Evolutionary conservation across 2,329 filamentous ascomycete genomes (phyloP).

Genomic region (Aureobasidium sp.): DNA sequence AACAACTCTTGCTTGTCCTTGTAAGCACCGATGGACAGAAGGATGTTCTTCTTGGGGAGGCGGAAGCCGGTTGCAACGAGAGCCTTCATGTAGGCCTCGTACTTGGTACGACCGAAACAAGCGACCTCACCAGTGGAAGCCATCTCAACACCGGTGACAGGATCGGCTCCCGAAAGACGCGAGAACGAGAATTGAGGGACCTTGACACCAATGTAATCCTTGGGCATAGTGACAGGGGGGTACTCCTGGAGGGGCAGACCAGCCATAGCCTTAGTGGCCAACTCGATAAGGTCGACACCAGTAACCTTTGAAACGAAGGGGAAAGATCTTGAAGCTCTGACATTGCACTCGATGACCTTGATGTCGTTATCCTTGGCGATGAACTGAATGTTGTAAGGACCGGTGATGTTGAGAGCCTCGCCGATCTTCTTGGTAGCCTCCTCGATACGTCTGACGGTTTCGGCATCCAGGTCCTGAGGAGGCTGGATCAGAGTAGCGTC

Average conservation of each 20-base stretch:
- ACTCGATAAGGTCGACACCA: slow-evolving; percentile 94
- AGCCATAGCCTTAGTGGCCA: slow-evolving; percentile 97
- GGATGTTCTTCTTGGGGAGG: slow-evolving; percentile 88
- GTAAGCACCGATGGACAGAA: slow-evolving; percentile 92
- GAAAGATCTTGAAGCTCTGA: slow-evolving; percentile 91
- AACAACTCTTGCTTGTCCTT: slow-evolving; percentile 98
- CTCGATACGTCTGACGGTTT: slow-evolving; percentile 85
- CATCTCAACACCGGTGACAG: slow-evolving; percentile 97
- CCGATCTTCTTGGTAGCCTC: slow-evolving; percentile 95
- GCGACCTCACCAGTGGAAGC: slow-evolving; percentile 97
- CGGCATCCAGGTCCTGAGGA: slow-evolving; percentile 82
- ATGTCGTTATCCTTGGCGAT: slow-evolving; percentile 99
- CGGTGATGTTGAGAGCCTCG: slow-evolving; percentile 87
- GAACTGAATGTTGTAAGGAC: slow-evolving; percentile 98
- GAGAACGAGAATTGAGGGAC: slow-evolving; percentile 99
- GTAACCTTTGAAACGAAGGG: slow-evolving; percentile 98
- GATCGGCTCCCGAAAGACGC: slow-evolving; percentile 88
- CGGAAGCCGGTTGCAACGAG: slow-evolving; percentile 94
- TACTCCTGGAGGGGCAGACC: slow-evolving; percentile 75
- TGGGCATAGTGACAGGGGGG: slow-evolving; percentile 65
- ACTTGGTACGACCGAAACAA: slow-evolving; percentile 91
- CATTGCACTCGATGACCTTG: slow-evolving; percentile 99
- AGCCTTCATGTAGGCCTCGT: slow-evolving; percentile 95
- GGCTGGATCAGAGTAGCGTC: slow-evolving; percentile 93
- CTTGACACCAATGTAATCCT: slow-evolving; percentile 90